These are phyloP conservation scores for Gremmenia infestans DNA, from an alignment of 2,329 filamentous ascomycete genomes.

Conservation along the genomic window DNA sequence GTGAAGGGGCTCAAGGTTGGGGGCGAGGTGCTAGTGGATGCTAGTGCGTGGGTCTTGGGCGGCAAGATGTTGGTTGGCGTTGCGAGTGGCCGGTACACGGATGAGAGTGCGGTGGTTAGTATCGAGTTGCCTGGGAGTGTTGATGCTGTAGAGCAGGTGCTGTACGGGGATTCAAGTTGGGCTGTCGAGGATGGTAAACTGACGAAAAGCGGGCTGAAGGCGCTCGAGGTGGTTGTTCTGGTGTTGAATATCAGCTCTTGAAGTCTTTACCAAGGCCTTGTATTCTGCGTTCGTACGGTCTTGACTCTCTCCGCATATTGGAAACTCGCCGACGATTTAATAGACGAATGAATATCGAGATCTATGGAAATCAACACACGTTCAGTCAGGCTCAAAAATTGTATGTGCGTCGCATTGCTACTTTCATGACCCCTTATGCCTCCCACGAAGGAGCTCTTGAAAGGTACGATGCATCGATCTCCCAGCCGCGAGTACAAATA, in stretches of 20 bases:
- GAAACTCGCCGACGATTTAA: no score
- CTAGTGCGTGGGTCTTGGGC: constrained; percentile 36
- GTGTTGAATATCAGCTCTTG: constrained; percentile 14
- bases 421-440: not conserved
- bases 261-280: not conserved
- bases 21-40: constrained; percentile 30
- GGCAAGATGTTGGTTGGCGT: constrained; percentile 35
- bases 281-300: not conserved
- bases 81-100: constrained; percentile 33
- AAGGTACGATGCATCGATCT: not conserved
- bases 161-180: constrained; percentile 24
- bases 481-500: not conserved
- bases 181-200: constrained; percentile 14
- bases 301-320: no score
- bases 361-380: not conserved
- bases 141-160: constrained; percentile 5
- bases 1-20: constrained; percentile 15
- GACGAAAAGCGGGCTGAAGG: constrained; percentile 18
- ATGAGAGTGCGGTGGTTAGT: constrained; percentile 4
- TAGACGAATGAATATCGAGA: no score
- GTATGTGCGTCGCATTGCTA: not conserved
- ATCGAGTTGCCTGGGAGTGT: constrained; percentile 19
- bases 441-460: not conserved
- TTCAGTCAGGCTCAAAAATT: not conserved
- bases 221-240: constrained; percentile 22